A percentile compares a stretch with the other conserved stretches of the same genome.
These are phyloP conservation scores for Gossypium ekmanianum DNA, from an alignment of 345 rosid genomes.

Conservation along the genomic window DNA sequence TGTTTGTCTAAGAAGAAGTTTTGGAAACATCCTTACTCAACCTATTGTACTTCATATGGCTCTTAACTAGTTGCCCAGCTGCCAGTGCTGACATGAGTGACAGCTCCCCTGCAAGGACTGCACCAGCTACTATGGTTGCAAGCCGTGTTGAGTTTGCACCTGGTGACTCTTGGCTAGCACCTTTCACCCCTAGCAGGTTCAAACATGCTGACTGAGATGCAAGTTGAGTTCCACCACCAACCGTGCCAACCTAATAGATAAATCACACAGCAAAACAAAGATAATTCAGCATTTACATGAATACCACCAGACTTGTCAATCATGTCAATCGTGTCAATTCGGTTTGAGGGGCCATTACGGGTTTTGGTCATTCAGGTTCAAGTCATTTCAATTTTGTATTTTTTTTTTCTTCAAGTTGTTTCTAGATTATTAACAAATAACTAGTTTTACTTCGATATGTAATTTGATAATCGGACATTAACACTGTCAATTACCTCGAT, in stretches of 20 bases:
- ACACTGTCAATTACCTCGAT: conserved; percentile 43
- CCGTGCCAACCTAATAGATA: conserved; percentile 57
- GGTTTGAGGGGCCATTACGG: too few relatives aligned
- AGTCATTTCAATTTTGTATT: too few relatives aligned
- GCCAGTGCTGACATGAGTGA: conserved; percentile 74
- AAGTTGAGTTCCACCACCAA: conserved; percentile 79
- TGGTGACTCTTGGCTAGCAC: conserved; percentile 49
- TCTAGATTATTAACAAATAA: too few relatives aligned
- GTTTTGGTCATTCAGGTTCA: too few relatives aligned
- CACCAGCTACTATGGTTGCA: conserved; percentile 62
- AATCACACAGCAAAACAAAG: not conserved
- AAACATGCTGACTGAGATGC: conserved; percentile 74
- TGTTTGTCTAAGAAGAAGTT: conserved; percentile 10
- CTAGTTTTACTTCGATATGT: not conserved
- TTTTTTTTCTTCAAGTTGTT: too few relatives aligned
- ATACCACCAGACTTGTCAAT: too few relatives aligned
- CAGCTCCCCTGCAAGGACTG: conserved; percentile 65
- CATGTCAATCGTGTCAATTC: too few relatives aligned
- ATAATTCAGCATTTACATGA: not conserved
- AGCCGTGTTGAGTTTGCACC: conserved; percentile 55
- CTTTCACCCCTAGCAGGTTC: conserved; percentile 65
- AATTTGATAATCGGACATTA: not conserved
- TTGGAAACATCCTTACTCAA: conserved; percentile 50
- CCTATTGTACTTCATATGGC: conserved; percentile 75
- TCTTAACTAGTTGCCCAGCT: conserved; percentile 63